These are phyloP conservation scores for Glaciozyma martinii DNA, from an alignment of 768 basidiomycete genomes.

Conservation along the genomic window DNA sequence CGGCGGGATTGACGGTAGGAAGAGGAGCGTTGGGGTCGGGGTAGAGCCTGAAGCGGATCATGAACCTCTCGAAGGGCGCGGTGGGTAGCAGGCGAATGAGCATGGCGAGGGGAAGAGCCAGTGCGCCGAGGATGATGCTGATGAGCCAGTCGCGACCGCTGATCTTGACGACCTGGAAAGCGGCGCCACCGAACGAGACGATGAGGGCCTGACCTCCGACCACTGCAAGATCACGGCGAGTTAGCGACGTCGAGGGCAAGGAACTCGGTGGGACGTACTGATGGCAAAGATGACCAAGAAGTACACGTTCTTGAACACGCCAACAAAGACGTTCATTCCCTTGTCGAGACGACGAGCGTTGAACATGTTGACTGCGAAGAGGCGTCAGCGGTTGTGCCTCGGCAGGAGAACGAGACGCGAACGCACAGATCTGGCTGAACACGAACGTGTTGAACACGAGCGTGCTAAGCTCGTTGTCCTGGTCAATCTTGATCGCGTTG, in stretches of 20 bases:
- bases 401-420: neutral
- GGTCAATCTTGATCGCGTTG: slow-evolving; percentile 30
- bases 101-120: slow-evolving; percentile 79
- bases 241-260: neutral
- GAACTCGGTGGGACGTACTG: slow-evolving; percentile 47
- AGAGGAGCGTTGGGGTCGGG: slow-evolving; percentile 61
- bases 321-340: neutral
- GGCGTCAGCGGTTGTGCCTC: neutral
- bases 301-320: slow-evolving; percentile 6
- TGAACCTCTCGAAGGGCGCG: slow-evolving; percentile 59
- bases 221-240: slow-evolving; percentile 47
- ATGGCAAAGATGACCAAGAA: slow-evolving; percentile 59
- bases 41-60: slow-evolving; percentile 53
- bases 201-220: slow-evolving; percentile 76
- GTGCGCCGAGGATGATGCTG: slow-evolving; percentile 71
- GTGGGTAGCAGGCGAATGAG: slow-evolving; percentile 71
- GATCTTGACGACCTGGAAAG: slow-evolving; percentile 77
- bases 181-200: slow-evolving; percentile 80
- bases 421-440: slow-evolving; percentile 75
- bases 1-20: slow-evolving; percentile 5
- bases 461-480: slow-evolving; percentile 44
- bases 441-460: slow-evolving; percentile 98
- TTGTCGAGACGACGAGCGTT: neutral
- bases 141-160: slow-evolving; percentile 86
- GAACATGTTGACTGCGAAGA: slow-evolving; percentile 24